Evolutionary conservation across 257 asterid genomes (phyloP).

Genomic region (Lantana camara): DNA sequence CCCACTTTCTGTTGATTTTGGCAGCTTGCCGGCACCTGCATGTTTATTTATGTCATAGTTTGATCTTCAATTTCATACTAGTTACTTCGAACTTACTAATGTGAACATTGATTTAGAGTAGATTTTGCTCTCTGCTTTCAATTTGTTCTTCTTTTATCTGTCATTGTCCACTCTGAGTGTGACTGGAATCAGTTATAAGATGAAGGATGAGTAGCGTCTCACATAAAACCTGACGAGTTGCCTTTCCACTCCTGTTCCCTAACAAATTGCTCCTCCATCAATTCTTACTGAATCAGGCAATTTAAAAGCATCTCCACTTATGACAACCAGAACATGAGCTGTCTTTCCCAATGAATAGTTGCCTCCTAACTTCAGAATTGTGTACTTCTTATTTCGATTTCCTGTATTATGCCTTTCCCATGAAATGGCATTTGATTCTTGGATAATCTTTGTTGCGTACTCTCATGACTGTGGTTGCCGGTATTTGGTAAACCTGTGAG

Average conservation of each 20-base stretch:
- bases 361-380: not conserved
- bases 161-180: not conserved
- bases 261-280: not conserved
- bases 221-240: not conserved
- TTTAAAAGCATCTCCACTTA: not conserved
- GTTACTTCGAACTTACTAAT: not conserved
- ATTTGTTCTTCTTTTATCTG: not conserved
- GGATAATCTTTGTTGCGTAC: not conserved
- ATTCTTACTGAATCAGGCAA: not conserved
- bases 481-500: not conserved
- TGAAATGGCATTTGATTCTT: not conserved
- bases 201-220: not conserved
- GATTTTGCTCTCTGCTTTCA: not conserved
- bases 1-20: conserved; percentile 4
- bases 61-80: not conserved
- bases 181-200: not conserved
- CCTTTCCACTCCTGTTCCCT: no score
- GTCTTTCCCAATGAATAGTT: not conserved
- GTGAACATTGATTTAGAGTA: not conserved
- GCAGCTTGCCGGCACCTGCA: not conserved
- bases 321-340: not conserved
- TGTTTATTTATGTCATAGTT: not conserved
- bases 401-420: no score
- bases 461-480: not conserved
- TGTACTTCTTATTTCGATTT: not conserved